A percentile compares a stretch with the other conserved stretches of the same genome.
Evolutionary conservation across 108 stramenopile species (phyloP).

Genomic region (Mediolabrus comicus): DNA sequence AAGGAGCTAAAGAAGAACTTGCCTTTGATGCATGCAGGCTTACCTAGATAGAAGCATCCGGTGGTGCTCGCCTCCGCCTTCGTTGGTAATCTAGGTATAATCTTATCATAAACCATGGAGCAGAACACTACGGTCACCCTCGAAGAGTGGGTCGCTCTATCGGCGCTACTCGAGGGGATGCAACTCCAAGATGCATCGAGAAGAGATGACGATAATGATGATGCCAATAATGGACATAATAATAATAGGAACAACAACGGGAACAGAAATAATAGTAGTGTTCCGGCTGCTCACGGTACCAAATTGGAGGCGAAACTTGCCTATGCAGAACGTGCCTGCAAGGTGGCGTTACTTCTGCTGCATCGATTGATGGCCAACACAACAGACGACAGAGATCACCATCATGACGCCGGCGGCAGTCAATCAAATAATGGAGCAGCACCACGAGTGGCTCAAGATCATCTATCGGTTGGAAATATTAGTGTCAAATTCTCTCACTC

Average conservation of each 20-base stretch:
- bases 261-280: too few relatives aligned
- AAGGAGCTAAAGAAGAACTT: too few relatives aligned
- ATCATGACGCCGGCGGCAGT: background rate
- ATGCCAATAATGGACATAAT: background rate
- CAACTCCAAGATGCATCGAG: background rate
- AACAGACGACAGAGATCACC: background rate
- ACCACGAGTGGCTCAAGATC: background rate
- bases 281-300: background rate
- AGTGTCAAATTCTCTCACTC: background rate
- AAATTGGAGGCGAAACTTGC: background rate
- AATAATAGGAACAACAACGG: too few relatives aligned
- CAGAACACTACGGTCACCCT: background rate
- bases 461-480: background rate
- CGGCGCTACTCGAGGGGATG: background rate
- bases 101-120: too few relatives aligned
- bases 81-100: too few relatives aligned
- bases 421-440: background rate
- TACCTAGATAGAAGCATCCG: too few relatives aligned
- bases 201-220: background rate
- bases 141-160: background rate
- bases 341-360: background rate
- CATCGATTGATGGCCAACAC: background rate
- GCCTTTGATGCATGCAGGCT: too few relatives aligned
- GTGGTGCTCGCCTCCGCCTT: too few relatives aligned
- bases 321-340: background rate